Evolutionary conservation across 371 early-diverging fungal species (phyloP).

Genomic region (Apophysomyces ossiformis): DNA sequence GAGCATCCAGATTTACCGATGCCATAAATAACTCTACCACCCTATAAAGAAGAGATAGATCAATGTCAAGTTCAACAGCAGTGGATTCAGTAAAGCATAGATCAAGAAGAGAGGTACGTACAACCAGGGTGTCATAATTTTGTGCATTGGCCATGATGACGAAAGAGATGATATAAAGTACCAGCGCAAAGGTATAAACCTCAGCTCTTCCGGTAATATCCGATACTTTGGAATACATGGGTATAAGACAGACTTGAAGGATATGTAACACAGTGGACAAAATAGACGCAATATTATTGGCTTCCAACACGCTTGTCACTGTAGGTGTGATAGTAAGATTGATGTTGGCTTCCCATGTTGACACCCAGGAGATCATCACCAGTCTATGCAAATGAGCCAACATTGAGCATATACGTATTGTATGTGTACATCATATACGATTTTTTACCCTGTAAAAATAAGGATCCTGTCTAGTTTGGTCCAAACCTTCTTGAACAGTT

Average conservation of each 20-base stretch:
- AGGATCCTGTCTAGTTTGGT: conserved; percentile 22
- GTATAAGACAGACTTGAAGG: conserved; percentile 31
- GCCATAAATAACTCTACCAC: conserved; percentile 40
- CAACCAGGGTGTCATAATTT: conserved; percentile 14
- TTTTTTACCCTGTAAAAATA: conserved; percentile 28
- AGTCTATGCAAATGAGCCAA: conserved; percentile 15
- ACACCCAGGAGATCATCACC: conserved; percentile 30
- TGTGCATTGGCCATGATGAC: conserved; percentile 29
- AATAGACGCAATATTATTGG: conserved; percentile 31
- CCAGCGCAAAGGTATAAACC: conserved; percentile 22
- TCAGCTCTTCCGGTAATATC: conserved; percentile 35
- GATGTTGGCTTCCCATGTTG: conserved; percentile 27
- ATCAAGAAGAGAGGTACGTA: neutral
- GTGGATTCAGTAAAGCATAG: neutral
- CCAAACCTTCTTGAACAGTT: conserved; percentile 37
- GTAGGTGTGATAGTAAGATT: conserved; percentile 20
- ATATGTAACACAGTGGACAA: conserved; percentile 30
- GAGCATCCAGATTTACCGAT: conserved; percentile 40
- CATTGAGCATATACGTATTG: neutral
- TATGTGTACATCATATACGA: neutral
- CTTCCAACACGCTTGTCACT: conserved; percentile 23
- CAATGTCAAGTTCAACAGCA: neutral
- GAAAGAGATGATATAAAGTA: conserved; percentile 25
- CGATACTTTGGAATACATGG: conserved; percentile 37
- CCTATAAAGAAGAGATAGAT: conserved; percentile 19